Percentiles rank a stretch among this genome's conserved stretches.
These are phyloP conservation scores for Maudiozyma pseudohumilis DNA, from an alignment of 805 yeast genomes.

Conservation along the genomic window DNA sequence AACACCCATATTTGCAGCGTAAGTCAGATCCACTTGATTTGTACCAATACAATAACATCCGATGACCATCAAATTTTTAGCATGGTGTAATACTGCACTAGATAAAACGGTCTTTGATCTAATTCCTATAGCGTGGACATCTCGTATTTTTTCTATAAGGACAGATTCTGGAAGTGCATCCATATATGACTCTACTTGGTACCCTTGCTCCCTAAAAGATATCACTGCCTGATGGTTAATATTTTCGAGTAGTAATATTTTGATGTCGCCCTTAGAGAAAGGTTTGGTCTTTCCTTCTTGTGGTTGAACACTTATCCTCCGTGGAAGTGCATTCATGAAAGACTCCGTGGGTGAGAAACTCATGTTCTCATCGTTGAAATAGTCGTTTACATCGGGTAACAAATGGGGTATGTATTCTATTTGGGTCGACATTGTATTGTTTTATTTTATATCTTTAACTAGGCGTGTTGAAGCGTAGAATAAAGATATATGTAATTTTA, in stretches of 20 bases:
- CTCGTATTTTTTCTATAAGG: slow-evolving; percentile 81
- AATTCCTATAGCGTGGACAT: slow-evolving; percentile 93
- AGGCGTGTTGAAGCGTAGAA: no score
- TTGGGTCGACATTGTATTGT: neutral
- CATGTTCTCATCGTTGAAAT: neutral
- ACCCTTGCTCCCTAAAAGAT: slow-evolving; percentile 78
- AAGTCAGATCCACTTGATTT: slow-evolving; percentile 88
- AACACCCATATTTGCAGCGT: slow-evolving; percentile 84
- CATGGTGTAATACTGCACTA: slow-evolving; percentile 65
- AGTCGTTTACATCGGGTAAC: neutral
- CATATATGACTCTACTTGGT: slow-evolving; percentile 89
- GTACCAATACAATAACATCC: slow-evolving; percentile 99
- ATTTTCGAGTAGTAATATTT: slow-evolving; percentile 80
- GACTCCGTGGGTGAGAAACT: slow-evolving; percentile 70
- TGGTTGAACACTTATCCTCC: slow-evolving; percentile 28
- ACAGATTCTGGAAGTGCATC: slow-evolving; percentile 82
- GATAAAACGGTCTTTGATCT: slow-evolving; percentile 91
- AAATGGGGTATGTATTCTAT: neutral
- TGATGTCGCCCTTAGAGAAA: slow-evolving; percentile 90
- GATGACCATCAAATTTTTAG: slow-evolving; percentile 76
- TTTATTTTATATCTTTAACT: no score
- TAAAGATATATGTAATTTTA: no score
- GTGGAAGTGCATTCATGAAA: slow-evolving; percentile 42
- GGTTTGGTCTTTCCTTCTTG: slow-evolving; percentile 76
- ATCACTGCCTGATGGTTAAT: slow-evolving; percentile 85